Evolutionary conservation across 805 yeast genomes (phyloP).

Genomic region (Cyberlindnera misumaiensis): DNA sequence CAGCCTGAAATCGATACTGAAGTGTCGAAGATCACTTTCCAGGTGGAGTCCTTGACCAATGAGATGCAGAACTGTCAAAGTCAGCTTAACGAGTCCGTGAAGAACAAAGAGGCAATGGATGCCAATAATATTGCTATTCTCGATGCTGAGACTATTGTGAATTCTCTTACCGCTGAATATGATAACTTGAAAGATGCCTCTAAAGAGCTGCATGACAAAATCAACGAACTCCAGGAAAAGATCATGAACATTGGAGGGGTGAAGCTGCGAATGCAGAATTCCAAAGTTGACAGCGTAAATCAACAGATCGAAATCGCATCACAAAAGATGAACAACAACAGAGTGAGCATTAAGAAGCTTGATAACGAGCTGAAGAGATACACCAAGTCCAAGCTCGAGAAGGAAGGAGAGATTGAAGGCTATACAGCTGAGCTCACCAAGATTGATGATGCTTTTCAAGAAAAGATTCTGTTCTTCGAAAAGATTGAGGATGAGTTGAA

Average conservation of each 20-base stretch:
- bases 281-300: conserved; percentile 70
- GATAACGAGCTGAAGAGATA: conserved; percentile 57
- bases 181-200: conserved; percentile 45
- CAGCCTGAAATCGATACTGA: conserved; percentile 63
- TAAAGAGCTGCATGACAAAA: conserved; percentile 45
- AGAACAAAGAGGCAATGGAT: conserved; percentile 14
- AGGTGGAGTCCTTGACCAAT: conserved; percentile 50
- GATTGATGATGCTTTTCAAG: conserved; percentile 25
- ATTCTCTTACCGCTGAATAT: conserved; percentile 34
- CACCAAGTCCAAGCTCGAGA: conserved; percentile 37
- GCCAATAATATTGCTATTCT: conserved; percentile 32
- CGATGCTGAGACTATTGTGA: conserved; percentile 27
- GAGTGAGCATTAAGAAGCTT: conserved; percentile 49
- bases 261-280: conserved; percentile 66
- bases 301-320: conserved; percentile 57
- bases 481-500: conserved; percentile 30
- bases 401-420: conserved; percentile 39
- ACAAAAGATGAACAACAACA: conserved; percentile 52
- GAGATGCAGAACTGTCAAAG: conserved; percentile 44
- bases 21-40: conserved; percentile 53
- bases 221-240: conserved; percentile 59
- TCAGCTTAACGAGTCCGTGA: conserved; percentile 33
- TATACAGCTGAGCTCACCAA: conserved; percentile 28
- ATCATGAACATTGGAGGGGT: conserved; percentile 93
- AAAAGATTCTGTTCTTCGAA: conserved; percentile 21